phyloP scores from a whole-genome alignment of 495 filamentous ascomycete genomes.

The Beverwykella pulmonaria region DNA sequence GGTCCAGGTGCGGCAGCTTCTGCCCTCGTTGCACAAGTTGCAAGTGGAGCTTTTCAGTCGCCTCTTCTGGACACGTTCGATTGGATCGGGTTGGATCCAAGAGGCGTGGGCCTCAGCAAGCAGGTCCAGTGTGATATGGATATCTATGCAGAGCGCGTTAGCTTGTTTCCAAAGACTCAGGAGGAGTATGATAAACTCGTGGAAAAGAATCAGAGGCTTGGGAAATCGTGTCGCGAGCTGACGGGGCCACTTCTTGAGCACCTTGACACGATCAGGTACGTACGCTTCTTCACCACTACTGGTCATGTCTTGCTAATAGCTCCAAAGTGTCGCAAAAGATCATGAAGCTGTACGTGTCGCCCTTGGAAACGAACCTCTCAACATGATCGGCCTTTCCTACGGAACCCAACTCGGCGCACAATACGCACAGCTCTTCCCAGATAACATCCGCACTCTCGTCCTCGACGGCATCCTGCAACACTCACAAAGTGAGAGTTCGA shows the following conservation, averaged over 20 bases:
- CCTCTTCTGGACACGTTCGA: slow-evolving; percentile 8
- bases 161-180: slow-evolving; percentile 41
- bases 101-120: slow-evolving; percentile 46
- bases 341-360: slow-evolving; percentile 51
- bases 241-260: slow-evolving; percentile 44
- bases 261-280: slow-evolving; percentile 47
- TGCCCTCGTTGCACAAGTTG: not conserved
- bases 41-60: not conserved
- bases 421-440: slow-evolving; percentile 19
- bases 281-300: not conserved
- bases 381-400: slow-evolving; percentile 30
- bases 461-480: slow-evolving; percentile 31
- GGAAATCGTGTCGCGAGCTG: slow-evolving; percentile 45
- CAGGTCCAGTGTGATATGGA: slow-evolving; percentile 47
- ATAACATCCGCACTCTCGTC: slow-evolving; percentile 16
- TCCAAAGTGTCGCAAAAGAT: slow-evolving; percentile 44
- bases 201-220: slow-evolving; percentile 41
- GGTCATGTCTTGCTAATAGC: not conserved
- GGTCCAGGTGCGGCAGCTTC: slow-evolving; percentile 44
- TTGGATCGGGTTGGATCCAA: slow-evolving; percentile 17
- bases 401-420: slow-evolving; percentile 16
- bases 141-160: slow-evolving; percentile 44
- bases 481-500: slow-evolving; percentile 42
- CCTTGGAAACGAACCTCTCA: slow-evolving; percentile 37
- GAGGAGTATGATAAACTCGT: slow-evolving; percentile 40